A percentile compares a stretch with the other conserved stretches of the same genome.
Evolutionary conservation across 164 flowering plant genomes (phyloP).

Genomic region (Umbilicus rupestris): DNA sequence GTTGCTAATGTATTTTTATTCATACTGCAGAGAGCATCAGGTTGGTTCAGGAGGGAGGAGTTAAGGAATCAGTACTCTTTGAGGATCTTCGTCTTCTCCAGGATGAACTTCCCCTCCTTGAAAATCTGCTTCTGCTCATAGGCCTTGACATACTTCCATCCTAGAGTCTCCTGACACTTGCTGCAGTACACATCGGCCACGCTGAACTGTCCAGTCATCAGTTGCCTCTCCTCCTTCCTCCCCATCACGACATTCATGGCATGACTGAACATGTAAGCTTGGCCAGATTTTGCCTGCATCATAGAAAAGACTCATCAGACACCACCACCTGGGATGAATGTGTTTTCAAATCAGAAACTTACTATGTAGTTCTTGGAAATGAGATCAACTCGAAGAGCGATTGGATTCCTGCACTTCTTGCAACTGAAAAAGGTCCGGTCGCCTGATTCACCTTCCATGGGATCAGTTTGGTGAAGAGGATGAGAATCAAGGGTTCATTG

Average conservation of each 20-base stretch:
- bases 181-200: constrained; percentile 37
- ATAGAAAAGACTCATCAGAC: background rate
- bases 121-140: constrained; percentile 55
- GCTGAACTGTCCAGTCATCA: constrained; percentile 46
- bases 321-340: background rate
- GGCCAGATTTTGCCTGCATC: constrained; percentile 38
- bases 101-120: constrained; percentile 47
- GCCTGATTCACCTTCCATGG: background rate
- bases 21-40: no score
- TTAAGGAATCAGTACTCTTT: no score
- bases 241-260: constrained; percentile 40
- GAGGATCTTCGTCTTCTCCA: no score
- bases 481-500: no score
- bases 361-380: background rate
- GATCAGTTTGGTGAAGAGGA: no score
- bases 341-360: background rate
- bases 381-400: background rate
- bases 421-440: background rate
- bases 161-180: constrained; percentile 39
- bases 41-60: no score
- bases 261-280: constrained; percentile 50
- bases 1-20: no score
- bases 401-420: background rate
- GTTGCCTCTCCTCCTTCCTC: constrained; percentile 39
- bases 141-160: constrained; percentile 57